Evolutionary conservation across 345 rosid genomes (phyloP).

Genomic region (Eucalyptus regnans): DNA sequence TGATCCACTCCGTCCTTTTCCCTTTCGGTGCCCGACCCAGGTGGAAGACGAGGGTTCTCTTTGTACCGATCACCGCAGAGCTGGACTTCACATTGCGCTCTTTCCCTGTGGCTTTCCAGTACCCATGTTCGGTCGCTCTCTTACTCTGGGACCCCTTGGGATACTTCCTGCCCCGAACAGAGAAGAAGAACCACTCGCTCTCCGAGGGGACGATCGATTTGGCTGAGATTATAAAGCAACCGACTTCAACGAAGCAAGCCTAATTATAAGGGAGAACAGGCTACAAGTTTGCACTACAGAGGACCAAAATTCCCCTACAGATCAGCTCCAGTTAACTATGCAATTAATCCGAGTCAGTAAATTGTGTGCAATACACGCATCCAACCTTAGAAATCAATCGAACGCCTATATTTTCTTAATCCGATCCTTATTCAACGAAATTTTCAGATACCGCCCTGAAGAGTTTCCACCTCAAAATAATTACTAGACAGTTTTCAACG

Average conservation of each 20-base stretch:
- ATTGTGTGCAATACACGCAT: neutral
- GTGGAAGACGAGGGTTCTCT: slow-evolving; percentile 84
- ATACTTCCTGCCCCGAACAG: slow-evolving; percentile 69
- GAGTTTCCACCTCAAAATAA: neutral
- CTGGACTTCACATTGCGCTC: slow-evolving; percentile 58
- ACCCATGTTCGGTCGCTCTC: slow-evolving; percentile 66
- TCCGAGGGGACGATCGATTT: slow-evolving; percentile 53
- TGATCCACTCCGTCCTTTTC: slow-evolving; percentile 83
- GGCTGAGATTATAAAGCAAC: neutral
- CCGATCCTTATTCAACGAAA: neutral
- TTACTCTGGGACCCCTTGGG: slow-evolving; percentile 71
- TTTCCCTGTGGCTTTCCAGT: slow-evolving; percentile 90
- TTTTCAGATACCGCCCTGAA: neutral
- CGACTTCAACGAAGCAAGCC: neutral
- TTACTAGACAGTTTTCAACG: neutral
- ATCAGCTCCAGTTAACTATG: neutral
- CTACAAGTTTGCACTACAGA: neutral
- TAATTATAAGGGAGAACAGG: neutral
- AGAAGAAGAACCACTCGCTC: slow-evolving; percentile 75
- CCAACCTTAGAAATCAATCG: neutral
- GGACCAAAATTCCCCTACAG: neutral
- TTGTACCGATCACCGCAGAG: slow-evolving; percentile 42
- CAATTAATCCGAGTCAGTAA: neutral
- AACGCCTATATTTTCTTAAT: neutral
- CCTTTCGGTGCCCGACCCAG: slow-evolving; percentile 73